Percentiles rank a stretch among this genome's conserved stretches.
These are phyloP conservation scores for Thielaviopsis ethacetica DNA, from an alignment of 2,329 filamentous ascomycete species.

Conservation along the genomic window DNA sequence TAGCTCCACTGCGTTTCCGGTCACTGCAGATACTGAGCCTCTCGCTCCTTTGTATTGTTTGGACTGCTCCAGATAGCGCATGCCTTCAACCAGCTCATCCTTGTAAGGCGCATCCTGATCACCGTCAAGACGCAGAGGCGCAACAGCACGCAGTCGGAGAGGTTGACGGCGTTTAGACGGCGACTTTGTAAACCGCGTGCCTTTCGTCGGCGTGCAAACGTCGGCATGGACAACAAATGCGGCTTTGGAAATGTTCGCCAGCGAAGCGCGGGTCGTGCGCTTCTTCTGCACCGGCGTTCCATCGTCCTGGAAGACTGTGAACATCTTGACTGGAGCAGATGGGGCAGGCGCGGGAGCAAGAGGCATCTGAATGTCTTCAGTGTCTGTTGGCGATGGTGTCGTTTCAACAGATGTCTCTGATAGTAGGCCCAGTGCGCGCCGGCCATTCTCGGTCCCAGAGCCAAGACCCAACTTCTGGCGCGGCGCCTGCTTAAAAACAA, in stretches of 20 bases:
- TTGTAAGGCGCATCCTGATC: slow-evolving; percentile 45
- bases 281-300: slow-evolving; percentile 27
- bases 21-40: not conserved
- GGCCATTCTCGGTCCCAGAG: slow-evolving; percentile 25
- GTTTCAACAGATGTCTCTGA: not conserved
- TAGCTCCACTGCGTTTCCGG: not conserved
- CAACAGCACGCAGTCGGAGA: not conserved
- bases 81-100: slow-evolving; percentile 61
- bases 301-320: slow-evolving; percentile 74
- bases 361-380: not conserved
- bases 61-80: slow-evolving; percentile 77
- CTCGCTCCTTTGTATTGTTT: slow-evolving; percentile 47
- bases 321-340: slow-evolving; percentile 60
- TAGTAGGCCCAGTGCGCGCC: slow-evolving; percentile 68
- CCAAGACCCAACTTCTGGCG: slow-evolving; percentile 29
- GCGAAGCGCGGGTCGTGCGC: slow-evolving; percentile 14
- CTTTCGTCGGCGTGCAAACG: not conserved
- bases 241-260: slow-evolving; percentile 4
- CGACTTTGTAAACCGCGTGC: not conserved
- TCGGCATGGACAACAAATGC: not conserved
- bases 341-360: slow-evolving; percentile 24
- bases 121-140: not conserved
- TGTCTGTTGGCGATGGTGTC: not conserved
- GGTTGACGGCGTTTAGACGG: slow-evolving; percentile 8
- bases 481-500: slow-evolving; percentile 65